Conservation (phyloP, 2,329 filamentous ascomycete genomes). For the Colletotrichum higginsianum region DNA sequence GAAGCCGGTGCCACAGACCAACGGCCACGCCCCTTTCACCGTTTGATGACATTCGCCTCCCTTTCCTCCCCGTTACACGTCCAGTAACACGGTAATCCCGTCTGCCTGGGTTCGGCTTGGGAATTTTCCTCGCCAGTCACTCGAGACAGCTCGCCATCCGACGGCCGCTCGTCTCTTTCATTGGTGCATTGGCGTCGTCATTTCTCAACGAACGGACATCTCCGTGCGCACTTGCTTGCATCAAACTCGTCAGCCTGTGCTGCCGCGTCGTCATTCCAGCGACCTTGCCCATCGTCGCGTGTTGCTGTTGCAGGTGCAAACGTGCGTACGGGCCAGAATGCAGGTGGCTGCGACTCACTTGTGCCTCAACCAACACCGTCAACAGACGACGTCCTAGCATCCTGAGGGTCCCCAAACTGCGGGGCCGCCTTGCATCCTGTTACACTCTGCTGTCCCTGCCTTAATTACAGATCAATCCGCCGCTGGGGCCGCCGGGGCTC, state of each 20-base stretch:
- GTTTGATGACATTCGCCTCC: conserved; percentile 3
- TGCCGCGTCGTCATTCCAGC: not conserved
- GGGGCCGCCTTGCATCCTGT: conserved; percentile 12
- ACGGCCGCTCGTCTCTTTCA: conserved; percentile 11
- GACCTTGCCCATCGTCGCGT: not conserved
- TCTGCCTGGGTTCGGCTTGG: conserved; percentile 20
- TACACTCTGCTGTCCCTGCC: not conserved
- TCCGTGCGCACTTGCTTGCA: conserved; percentile 17
- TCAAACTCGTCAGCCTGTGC: conserved; percentile 6
- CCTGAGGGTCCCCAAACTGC: not conserved
- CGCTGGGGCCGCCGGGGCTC: not conserved
- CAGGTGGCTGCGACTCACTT: not conserved
- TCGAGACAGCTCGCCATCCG: conserved; percentile 7
- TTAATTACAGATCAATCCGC: not conserved
- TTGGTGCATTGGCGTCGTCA: conserved; percentile 24
- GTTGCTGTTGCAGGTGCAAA: not conserved
- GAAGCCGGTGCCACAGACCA: not conserved
- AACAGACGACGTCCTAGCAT: conserved; percentile 17
- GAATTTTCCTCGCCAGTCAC: conserved; percentile 6
- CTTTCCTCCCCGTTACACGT: not conserved
- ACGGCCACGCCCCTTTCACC: not conserved
- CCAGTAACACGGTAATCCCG: not conserved
- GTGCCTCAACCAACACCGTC: not conserved
- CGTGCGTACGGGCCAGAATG: not conserved
- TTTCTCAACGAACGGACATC: conserved; percentile 24